Evolutionary conservation across 768 basidiomycete genomes (phyloP).

Genomic region (Myochromella boudieri): DNA sequence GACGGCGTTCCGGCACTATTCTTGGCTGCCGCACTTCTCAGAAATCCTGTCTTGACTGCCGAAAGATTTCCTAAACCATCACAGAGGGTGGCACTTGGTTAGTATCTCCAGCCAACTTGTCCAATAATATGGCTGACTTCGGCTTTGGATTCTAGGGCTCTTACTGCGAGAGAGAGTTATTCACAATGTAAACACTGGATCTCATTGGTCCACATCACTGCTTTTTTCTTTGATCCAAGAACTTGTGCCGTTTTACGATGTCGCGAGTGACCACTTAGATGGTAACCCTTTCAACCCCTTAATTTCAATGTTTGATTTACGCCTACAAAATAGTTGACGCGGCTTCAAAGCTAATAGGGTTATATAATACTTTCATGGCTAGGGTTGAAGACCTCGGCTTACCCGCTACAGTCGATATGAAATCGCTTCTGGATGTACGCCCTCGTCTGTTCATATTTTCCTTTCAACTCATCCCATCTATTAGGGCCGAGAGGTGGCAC

Average conservation of each 20-base stretch:
- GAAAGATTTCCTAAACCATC: constrained; percentile 37
- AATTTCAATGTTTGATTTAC: background rate
- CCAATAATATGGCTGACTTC: constrained; percentile 4
- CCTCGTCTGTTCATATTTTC: background rate
- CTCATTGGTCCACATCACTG: constrained; percentile 70
- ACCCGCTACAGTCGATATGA: constrained; percentile 59
- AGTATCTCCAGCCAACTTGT: constrained; percentile 20
- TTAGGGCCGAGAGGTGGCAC: constrained; percentile 72
- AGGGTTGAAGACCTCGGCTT: constrained; percentile 65
- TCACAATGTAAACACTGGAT: constrained; percentile 61
- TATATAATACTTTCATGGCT: constrained; percentile 65
- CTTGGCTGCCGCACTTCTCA: constrained; percentile 46
- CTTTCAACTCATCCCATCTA: constrained; percentile 8
- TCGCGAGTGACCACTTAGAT: constrained; percentile 37
- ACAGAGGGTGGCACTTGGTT: constrained; percentile 62
- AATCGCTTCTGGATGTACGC: constrained; percentile 77
- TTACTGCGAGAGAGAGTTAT: constrained; percentile 66
- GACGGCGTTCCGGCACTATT: constrained; percentile 75
- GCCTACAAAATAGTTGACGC: constrained; percentile 33
- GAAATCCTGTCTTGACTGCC: constrained; percentile 31
- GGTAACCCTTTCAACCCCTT: constrained; percentile 30
- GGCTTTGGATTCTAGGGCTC: constrained; percentile 42
- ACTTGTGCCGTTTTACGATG: constrained; percentile 53
- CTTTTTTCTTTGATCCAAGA: constrained; percentile 79
- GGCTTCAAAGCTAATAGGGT: constrained; percentile 47